phyloP scores from a whole-genome alignment of 176 grass and related monocot species.

The Calamus simplicifolius region DNA sequence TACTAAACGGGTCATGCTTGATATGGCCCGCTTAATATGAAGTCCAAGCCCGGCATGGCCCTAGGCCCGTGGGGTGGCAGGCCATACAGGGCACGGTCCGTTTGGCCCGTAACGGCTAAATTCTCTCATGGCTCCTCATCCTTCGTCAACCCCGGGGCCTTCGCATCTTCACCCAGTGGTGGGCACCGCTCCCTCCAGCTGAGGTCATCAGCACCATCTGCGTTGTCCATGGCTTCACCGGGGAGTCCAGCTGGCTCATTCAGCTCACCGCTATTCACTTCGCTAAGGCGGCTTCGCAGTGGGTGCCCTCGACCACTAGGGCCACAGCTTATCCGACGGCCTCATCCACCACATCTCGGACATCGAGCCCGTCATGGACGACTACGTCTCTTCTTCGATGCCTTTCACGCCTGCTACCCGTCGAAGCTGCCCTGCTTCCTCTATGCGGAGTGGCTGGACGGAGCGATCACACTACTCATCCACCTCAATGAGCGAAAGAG shows the following conservation, averaged over 20 bases:
- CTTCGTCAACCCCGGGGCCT: slow-evolving; percentile 61
- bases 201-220: slow-evolving; percentile 43
- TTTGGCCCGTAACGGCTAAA: no score
- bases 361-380: slow-evolving; percentile 56
- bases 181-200: slow-evolving; percentile 28
- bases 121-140: slow-evolving; percentile 56
- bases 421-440: slow-evolving; percentile 67
- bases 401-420: slow-evolving; percentile 63
- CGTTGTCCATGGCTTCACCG: slow-evolving; percentile 71
- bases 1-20: no score
- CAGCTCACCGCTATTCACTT: slow-evolving; percentile 66
- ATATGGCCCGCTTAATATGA: no score
- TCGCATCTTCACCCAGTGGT: slow-evolving; percentile 74
- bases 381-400: slow-evolving; percentile 76
- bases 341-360: slow-evolving; percentile 55
- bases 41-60: no score
- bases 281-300: slow-evolving; percentile 67
- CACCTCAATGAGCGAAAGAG: slow-evolving; percentile 34
- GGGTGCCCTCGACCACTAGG: slow-evolving; percentile 69
- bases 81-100: no score
- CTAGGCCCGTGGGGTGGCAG: no score
- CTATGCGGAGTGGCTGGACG: slow-evolving; percentile 78
- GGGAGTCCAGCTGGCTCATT: slow-evolving; percentile 64
- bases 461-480: slow-evolving; percentile 61
- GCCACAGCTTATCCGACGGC: slow-evolving; percentile 78